Evolutionary conservation across 768 basidiomycete species (phyloP).

Genomic region (Chiua virens): DNA sequence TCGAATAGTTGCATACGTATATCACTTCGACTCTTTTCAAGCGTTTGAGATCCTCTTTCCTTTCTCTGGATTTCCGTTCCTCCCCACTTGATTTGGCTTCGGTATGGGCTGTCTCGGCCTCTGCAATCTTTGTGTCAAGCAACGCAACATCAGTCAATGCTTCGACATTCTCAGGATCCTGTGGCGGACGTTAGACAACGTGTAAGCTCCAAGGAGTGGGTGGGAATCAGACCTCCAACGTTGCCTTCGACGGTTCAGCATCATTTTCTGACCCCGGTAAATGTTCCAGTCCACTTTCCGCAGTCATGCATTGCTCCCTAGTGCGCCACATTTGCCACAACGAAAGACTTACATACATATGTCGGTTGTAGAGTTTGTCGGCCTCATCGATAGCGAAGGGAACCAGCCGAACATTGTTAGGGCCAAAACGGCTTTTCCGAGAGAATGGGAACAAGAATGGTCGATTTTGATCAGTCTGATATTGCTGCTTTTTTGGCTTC

Average conservation of each 20-base stretch:
- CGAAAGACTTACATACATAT: conserved; percentile 88
- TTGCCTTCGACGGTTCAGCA: conserved; percentile 51
- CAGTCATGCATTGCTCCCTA: conserved; percentile 91
- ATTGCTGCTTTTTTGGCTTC: conserved; percentile 98
- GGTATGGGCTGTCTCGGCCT: conserved; percentile 52
- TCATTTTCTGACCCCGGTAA: conserved; percentile 69
- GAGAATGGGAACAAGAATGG: conserved; percentile 98
- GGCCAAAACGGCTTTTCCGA: conserved; percentile 47
- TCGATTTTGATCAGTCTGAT: conserved; percentile 92
- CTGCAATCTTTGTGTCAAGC: conserved; percentile 72
- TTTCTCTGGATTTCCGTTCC: conserved; percentile 61
- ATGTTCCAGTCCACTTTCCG: conserved; percentile 87
- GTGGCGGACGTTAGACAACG: conserved; percentile 4
- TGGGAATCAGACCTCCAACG: conserved; percentile 35
- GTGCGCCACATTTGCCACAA: conserved; percentile 95
- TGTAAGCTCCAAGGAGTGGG: background rate
- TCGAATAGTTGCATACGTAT: conserved; percentile 61
- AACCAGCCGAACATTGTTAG: conserved; percentile 65
- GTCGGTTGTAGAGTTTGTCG: conserved; percentile 82
- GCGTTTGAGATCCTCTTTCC: conserved; percentile 80
- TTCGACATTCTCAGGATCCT: conserved; percentile 64
- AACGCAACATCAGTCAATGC: conserved; percentile 71
- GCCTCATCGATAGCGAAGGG: conserved; percentile 97
- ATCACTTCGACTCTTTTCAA: conserved; percentile 89
- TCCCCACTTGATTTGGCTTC: conserved; percentile 52